Percentiles rank a stretch among this genome's conserved stretches.
Evolutionary conservation across 805 yeast species (phyloP).

Genomic region (Tetrapisispora pingtungensis): DNA sequence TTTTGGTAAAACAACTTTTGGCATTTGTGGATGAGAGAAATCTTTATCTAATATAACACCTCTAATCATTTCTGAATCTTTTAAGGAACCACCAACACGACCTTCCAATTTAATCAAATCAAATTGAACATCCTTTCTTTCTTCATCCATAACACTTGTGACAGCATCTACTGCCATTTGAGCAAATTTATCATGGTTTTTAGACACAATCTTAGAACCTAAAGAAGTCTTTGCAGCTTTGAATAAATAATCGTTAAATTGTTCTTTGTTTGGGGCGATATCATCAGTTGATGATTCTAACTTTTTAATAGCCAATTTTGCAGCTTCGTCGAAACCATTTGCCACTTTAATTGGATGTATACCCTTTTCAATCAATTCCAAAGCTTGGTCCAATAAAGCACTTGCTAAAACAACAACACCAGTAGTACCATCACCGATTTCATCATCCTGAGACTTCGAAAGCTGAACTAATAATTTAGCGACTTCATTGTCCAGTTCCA

Average conservation of each 20-base stretch:
- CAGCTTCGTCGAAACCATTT: slow-evolving; percentile 94
- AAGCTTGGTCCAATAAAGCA: slow-evolving; percentile 87
- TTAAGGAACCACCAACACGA: slow-evolving; percentile 88
- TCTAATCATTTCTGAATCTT: slow-evolving; percentile 71
- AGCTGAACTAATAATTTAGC: slow-evolving; percentile 92
- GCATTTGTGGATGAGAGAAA: slow-evolving; percentile 98
- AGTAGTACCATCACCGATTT: slow-evolving; percentile 98
- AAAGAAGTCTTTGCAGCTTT: slow-evolving; percentile 91
- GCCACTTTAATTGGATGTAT: slow-evolving; percentile 96
- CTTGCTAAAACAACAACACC: slow-evolving; percentile 97
- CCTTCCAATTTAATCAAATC: slow-evolving; percentile 94
- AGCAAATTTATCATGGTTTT: slow-evolving; percentile 87
- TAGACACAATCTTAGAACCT: slow-evolving; percentile 92
- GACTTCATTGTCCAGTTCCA: slow-evolving; percentile 92
- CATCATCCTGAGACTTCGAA: slow-evolving; percentile 93
- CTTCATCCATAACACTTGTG: slow-evolving; percentile 80
- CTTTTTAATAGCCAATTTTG: slow-evolving; percentile 75
- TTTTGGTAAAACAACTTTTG: slow-evolving; percentile 44
- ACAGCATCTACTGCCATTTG: slow-evolving; percentile 97
- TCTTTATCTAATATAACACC: slow-evolving; percentile 96
- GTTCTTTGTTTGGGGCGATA: slow-evolving; percentile 30
- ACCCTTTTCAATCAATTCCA: slow-evolving; percentile 90
- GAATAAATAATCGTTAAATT: slow-evolving; percentile 44
- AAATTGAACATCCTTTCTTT: slow-evolving; percentile 91
- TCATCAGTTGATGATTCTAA: slow-evolving; percentile 69